Evolutionary conservation across 2,329 filamentous ascomycete genomes (phyloP).

Genomic region (Elsinoe fawcettii): DNA sequence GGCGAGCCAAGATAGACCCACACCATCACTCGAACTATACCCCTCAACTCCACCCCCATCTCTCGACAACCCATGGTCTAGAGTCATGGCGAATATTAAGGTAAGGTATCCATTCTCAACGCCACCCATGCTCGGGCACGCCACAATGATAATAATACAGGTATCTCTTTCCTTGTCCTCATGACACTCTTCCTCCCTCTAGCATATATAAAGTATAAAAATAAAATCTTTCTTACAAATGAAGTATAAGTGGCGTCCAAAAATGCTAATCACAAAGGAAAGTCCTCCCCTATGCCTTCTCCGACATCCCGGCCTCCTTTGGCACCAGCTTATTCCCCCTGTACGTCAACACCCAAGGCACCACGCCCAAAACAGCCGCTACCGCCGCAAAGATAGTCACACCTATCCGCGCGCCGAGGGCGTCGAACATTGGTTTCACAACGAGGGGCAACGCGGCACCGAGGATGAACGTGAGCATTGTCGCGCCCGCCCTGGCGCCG

Average conservation of each 20-base stretch:
- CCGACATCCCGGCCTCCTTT: background rate
- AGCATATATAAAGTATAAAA: background rate
- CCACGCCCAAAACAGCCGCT: slow-evolving; percentile 6
- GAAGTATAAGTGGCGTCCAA: background rate
- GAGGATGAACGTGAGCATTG: slow-evolving; percentile 13
- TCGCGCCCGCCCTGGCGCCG: slow-evolving; percentile 3
- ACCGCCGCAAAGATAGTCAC: slow-evolving; percentile 13
- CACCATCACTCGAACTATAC: no score
- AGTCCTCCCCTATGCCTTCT: background rate
- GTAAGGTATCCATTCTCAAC: slow-evolving; percentile 4
- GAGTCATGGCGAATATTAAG: no score
- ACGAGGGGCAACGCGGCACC: slow-evolving; percentile 8
- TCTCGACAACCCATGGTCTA: no score
- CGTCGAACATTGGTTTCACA: slow-evolving; percentile 11
- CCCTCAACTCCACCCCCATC: no score
- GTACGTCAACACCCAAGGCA: slow-evolving; percentile 14
- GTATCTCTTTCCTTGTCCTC: background rate
- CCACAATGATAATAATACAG: background rate
- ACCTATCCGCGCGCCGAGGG: slow-evolving; percentile 1
- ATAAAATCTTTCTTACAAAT: slow-evolving; percentile 3
- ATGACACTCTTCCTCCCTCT: background rate
- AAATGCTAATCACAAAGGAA: slow-evolving; percentile 5
- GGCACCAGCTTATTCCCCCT: slow-evolving; percentile 3
- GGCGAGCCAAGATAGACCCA: no score
- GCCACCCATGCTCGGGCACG: background rate